These are phyloP conservation scores for Cryptosporidium sp. DNA, from an alignment of 169 alveolate genomes.

Conservation along the genomic window DNA sequence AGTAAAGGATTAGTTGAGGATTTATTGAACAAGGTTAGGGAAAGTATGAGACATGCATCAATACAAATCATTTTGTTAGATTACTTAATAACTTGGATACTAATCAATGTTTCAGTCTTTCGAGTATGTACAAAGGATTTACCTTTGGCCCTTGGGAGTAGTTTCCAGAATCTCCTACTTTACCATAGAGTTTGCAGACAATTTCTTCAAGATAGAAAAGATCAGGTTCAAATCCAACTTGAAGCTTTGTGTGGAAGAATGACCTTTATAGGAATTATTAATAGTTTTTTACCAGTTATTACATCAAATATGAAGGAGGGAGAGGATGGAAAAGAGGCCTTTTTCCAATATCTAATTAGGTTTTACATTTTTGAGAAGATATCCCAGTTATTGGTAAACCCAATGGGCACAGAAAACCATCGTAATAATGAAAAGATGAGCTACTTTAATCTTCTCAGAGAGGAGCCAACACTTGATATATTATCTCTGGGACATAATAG, in stretches of 20 bases:
- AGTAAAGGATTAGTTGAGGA: not conserved
- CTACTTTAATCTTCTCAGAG: slow-evolving; percentile 2
- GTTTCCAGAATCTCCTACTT: not conserved
- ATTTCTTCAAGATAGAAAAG: slow-evolving; percentile 2
- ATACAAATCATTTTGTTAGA: not conserved
- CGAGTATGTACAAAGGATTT: not conserved
- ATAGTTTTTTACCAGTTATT: slow-evolving; percentile 1
- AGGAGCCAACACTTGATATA: not conserved
- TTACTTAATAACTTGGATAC: slow-evolving; percentile 58
- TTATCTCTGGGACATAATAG: slow-evolving; percentile 40
- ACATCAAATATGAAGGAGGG: not conserved
- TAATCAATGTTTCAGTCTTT: not conserved
- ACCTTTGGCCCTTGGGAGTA: not conserved
- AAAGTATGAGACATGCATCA: slow-evolving; percentile 56
- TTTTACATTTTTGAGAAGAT: slow-evolving; percentile 36
- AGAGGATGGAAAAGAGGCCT: not conserved
- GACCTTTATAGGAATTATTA: not conserved
- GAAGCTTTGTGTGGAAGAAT: not conserved
- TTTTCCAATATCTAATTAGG: slow-evolving; percentile 10
- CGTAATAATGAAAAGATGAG: not conserved
- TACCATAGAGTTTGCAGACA: slow-evolving; percentile 48
- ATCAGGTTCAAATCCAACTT: not conserved
- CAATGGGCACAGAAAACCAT: not conserved
- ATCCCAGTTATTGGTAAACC: slow-evolving; percentile 1
- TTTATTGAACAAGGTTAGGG: not conserved